Base-by-base conservation (phyloP, 139 green algal genomes). In the Chlorella sp. region DNA sequence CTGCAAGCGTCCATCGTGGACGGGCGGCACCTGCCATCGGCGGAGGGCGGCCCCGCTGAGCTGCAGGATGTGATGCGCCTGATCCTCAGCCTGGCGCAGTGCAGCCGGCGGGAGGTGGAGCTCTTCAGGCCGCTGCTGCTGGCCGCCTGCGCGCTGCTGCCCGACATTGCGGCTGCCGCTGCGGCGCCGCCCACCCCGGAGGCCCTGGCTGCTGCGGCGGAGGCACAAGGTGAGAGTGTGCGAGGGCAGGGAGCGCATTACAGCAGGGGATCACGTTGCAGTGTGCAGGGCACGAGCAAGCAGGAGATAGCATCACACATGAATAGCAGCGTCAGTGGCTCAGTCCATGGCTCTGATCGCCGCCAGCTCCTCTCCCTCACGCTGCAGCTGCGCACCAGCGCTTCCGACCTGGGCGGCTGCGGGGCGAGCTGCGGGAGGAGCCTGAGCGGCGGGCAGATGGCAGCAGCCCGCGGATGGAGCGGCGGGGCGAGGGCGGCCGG, bases 21-120 rank as follows among this genome's bases (percentile, higher is more conserved):
- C 20, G 81, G 81, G 15, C 44, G 30, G 60, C 64, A 76, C 44
- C 47, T 82, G 51, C n/a, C 30, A 4, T 28, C 81, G 3, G 69
- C 26, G 4, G 81, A 86, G 2, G 78, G 78, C 78, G 82, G 82
- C 23, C 41, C 82, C 3, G 82, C 82, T 6, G 82, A 87, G 30
- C 28, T 85, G 65, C 80, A 85, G 69, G 80, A 83, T 44, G 39
- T 74, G 62, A 39, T 83, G 63, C 62, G 78, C 16, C 38, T 82
- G 9, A 73, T 82, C 39, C 36, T 82, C 60, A 72, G 32, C 60
- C 76, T 82, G 60, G 76, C 76, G 17, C 36, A 28, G 25, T 72
- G 60, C 60, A 63, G 71, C 38, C 16, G 25, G 23, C 57, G 60
- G 2, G 76, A 73, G 34, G 76, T 63, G 23, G 36, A 25, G 34